These are phyloP conservation scores for Zymoseptoria ardabiliae DNA, from an alignment of 2,329 filamentous ascomycete genomes.

Conservation along the genomic window DNA sequence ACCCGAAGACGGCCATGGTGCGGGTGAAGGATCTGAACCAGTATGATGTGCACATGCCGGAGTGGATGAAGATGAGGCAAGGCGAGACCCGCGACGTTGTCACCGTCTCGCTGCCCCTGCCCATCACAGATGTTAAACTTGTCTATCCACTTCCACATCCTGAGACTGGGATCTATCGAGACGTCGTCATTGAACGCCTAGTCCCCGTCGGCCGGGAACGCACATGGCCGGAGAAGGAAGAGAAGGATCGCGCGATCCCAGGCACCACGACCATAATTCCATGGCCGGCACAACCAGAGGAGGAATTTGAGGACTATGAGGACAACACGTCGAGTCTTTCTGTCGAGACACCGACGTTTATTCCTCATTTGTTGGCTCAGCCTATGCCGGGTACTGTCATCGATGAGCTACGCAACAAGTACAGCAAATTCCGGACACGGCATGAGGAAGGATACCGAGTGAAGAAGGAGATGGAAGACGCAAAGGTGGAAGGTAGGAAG, in stretches of 20 bases:
- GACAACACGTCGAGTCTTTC: constrained; percentile 69
- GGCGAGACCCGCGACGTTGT: constrained; percentile 28
- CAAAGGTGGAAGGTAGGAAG: constrained; percentile 39
- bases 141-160: constrained; percentile 68
- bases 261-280: constrained; percentile 67
- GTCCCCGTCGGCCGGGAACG: constrained; percentile 32
- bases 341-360: constrained; percentile 67
- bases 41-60: constrained; percentile 36
- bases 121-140: constrained; percentile 67
- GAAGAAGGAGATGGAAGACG: constrained; percentile 55
- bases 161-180: constrained; percentile 56
- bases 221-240: constrained; percentile 25
- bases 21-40: constrained; percentile 35
- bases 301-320: constrained; percentile 46
- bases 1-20: constrained; percentile 28
- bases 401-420: constrained; percentile 79
- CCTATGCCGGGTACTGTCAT: constrained; percentile 75
- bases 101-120: constrained; percentile 37
- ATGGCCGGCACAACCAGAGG: constrained; percentile 55
- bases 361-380: constrained; percentile 66
- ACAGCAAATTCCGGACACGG: constrained; percentile 70
- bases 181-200: constrained; percentile 71
- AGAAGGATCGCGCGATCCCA: constrained; percentile 47
- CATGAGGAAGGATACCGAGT: constrained; percentile 69
- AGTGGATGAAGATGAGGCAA: constrained; percentile 37